Conservation (phyloP, 352 stramenopile genomes). For the Pythium scleroteichum region DNA sequence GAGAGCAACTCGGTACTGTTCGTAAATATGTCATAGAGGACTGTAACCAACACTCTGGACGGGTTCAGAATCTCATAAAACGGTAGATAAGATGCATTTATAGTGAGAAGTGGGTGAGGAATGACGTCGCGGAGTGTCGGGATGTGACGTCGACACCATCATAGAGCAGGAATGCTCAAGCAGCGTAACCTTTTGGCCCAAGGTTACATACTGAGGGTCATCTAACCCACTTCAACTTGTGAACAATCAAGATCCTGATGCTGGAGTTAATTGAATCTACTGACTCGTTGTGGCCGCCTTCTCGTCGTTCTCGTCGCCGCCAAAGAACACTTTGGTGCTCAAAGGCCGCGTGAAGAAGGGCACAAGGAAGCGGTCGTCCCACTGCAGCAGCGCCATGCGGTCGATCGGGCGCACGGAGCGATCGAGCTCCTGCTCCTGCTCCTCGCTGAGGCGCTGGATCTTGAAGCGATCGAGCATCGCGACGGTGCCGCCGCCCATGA, state of each 20-base stretch:
- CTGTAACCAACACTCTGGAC: constrained; percentile 2
- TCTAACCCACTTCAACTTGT: too few species aligned
- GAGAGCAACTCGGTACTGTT: constrained; percentile 11
- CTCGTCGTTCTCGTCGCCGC: not conserved
- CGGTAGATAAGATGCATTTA: not conserved
- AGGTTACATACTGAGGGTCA: too few species aligned
- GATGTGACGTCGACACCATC: constrained; percentile 25
- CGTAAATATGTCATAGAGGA: constrained; percentile 9
- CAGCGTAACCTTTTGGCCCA: too few species aligned
- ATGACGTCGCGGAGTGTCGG: constrained; percentile 5
- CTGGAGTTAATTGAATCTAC: too few species aligned
- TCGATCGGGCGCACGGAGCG: constrained; percentile 29
- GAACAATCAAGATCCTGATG: too few species aligned
- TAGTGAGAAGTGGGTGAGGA: constrained; percentile 3
- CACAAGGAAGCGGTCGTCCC: constrained; percentile 36
- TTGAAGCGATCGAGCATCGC: constrained; percentile 53
- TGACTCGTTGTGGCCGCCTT: not conserved
- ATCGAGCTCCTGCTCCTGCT: constrained; percentile 33
- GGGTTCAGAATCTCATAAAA: not conserved
- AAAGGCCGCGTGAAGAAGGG: constrained; percentile 31
- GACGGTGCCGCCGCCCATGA: constrained; percentile 69
- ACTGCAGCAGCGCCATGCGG: constrained; percentile 35
- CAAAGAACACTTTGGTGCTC: constrained; percentile 16
- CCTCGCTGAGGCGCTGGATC: constrained; percentile 46
- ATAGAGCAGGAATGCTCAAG: not conserved